Percentiles rank a stretch among this genome's conserved stretches.
phyloP scores from a whole-genome alignment of 1,284 basidiomycete genomes.

The Papiliotrema laurentii region DNA sequence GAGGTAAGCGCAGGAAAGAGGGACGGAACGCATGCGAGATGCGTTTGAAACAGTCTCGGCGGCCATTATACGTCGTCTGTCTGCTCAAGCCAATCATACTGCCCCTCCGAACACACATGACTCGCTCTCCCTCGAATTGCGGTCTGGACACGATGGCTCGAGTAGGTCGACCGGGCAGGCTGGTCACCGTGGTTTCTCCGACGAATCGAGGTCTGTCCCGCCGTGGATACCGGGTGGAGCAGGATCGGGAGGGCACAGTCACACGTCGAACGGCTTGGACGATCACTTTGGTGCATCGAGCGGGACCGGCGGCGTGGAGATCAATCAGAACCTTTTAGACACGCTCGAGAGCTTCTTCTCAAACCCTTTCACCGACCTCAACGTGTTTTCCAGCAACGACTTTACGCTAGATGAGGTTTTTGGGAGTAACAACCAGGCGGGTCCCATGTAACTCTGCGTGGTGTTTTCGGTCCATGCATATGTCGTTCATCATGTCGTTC shows the following conservation, averaged over 20 bases:
- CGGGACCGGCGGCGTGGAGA: neutral
- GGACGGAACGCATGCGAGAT: neutral
- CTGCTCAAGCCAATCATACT: neutral
- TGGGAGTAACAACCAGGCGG: too few relatives aligned
- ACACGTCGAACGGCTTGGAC: neutral
- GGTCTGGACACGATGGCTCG: neutral
- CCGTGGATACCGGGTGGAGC: neutral
- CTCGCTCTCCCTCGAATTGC: neutral
- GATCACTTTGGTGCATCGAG: neutral
- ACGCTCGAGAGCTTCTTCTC: neutral
- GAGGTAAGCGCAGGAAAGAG: neutral
- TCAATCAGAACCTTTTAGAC: neutral
- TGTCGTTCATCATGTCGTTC: too few relatives aligned
- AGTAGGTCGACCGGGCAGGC: neutral
- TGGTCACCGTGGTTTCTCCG: neutral
- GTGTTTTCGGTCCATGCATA: too few relatives aligned
- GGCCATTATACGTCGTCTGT: neutral
- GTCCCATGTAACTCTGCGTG: too few relatives aligned
- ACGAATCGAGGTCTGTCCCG: neutral
- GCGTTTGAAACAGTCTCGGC: neutral
- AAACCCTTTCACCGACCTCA: conserved; percentile 1
- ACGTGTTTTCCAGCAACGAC: too few relatives aligned
- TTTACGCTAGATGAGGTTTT: too few relatives aligned
- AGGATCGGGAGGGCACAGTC: neutral
- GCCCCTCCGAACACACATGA: neutral